Evolutionary conservation across 345 rosid species (phyloP).

Genomic region (Psidium guajava): DNA sequence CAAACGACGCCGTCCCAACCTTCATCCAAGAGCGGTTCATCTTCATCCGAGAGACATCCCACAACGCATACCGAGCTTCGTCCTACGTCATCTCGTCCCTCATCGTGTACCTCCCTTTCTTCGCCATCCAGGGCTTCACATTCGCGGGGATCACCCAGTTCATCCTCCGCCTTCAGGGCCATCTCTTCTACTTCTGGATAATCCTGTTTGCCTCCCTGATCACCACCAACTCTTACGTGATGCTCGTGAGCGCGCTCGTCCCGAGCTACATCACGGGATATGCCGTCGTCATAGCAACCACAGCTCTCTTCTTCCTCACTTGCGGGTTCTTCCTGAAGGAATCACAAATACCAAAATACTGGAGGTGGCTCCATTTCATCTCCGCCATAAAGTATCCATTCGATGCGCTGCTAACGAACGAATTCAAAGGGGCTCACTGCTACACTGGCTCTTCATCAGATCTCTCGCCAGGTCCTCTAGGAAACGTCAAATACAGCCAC

Average conservation of each 20-base stretch:
- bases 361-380: constrained; percentile 59
- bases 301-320: constrained; percentile 55
- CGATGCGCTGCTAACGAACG: constrained; percentile 42
- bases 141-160: constrained; percentile 30
- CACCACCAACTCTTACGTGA: constrained; percentile 53
- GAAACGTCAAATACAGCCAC: constrained; percentile 12
- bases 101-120: constrained; percentile 51
- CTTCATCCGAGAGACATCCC: constrained; percentile 59
- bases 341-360: constrained; percentile 22
- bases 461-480: constrained; percentile 51
- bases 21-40: constrained; percentile 66
- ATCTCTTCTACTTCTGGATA: constrained; percentile 37
- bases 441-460: constrained; percentile 13
- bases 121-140: constrained; percentile 48
- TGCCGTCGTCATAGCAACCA: constrained; percentile 53
- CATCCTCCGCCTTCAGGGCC: constrained; percentile 24
- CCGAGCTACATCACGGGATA: constrained; percentile 56
- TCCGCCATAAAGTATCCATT: constrained; percentile 64
- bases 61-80: constrained; percentile 59
- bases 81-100: constrained; percentile 52
- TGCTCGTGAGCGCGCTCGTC: constrained; percentile 62
- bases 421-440: constrained; percentile 31
- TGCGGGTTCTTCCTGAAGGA: constrained; percentile 52
- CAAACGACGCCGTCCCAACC: constrained; percentile 60
- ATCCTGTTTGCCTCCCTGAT: constrained; percentile 45